Base-by-base conservation (phyloP, 1,139 yeast species). In the Debaryomycetaceae sp. region DNA sequence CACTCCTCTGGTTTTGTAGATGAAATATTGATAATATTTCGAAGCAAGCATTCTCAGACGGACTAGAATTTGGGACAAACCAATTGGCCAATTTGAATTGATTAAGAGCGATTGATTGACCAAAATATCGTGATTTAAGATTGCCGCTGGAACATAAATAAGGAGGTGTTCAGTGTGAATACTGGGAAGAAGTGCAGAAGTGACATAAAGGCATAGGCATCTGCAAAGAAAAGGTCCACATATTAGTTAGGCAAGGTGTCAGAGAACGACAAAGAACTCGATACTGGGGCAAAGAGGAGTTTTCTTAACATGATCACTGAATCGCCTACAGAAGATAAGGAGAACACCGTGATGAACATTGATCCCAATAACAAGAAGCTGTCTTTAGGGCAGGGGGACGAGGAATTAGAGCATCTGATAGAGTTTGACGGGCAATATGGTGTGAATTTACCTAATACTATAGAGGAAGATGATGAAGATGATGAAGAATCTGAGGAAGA, bases 401-500 rank as follows among this genome's bases (percentile, higher is more conserved):
- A 34, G 24, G 35, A 34, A 33, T 41, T 42, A 23, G 33, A 23
- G 36, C 24, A n/a, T 8, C 37, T 27, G 42, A 39, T 35, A 13
- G 34, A 22, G 30, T 34, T 6, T 7, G 9, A 7, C 34, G 40
- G 14, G 46, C 38, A 14, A 34, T 41, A 6, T 27, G 31, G 31
- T 8, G 31, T 27, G 4, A 27, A 27, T 11, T 3, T 27, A 7
- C 31, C 31, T 27, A 4, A 27, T 27, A 27, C 31, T 8, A 27
- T 27, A 11, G 31, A 27, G 8, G 43, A 42, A 11, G 41, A 36
- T 17, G 45, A 34, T 9, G 47, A 44, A 7, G 46, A 47, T 40
- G 66, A 60, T 8, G 63, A 56, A n/a, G 65, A 56, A 14, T 60
- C 56, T 39, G 69, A 53, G 34, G 65, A 57, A 39, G 49, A 45